These are phyloP conservation scores for Venturia aucupariae DNA, from an alignment of 2,329 filamentous ascomycete genomes.

Conservation along the genomic window DNA sequence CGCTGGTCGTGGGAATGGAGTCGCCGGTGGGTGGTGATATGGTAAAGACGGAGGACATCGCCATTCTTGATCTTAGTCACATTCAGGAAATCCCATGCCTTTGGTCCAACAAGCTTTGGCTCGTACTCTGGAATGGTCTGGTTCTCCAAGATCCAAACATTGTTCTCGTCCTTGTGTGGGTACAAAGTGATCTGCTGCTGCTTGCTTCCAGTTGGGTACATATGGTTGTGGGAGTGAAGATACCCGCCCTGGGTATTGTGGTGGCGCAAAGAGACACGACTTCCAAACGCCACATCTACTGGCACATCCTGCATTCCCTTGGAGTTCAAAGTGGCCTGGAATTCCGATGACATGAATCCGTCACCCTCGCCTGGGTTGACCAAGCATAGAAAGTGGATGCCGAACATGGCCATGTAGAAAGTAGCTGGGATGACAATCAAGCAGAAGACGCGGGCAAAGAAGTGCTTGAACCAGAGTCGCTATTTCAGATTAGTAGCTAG, in stretches of 20 bases:
- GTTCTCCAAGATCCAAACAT: conserved; percentile 88
- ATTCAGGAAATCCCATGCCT: conserved; percentile 69
- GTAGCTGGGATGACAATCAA: conserved; percentile 78
- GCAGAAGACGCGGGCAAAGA: conserved; percentile 83
- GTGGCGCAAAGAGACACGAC: conserved; percentile 77
- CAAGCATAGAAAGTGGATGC: conserved; percentile 88
- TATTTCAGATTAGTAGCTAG: conserved; percentile 24
- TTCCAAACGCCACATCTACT: conserved; percentile 83
- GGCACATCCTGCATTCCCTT: conserved; percentile 95
- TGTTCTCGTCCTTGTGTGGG: conserved; percentile 98
- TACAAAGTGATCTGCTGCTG: conserved; percentile 98
- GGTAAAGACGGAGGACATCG: conserved; percentile 72
- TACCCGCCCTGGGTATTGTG: conserved; percentile 97
- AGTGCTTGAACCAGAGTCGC: conserved; percentile 85
- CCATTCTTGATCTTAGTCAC: conserved; percentile 72
- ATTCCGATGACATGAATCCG: conserved; percentile 99
- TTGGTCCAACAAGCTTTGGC: conserved; percentile 66
- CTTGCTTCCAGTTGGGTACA: conserved; percentile 96
- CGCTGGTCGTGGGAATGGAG: conserved; percentile 95
- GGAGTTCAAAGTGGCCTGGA: conserved; percentile 92
- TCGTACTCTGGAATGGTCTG: conserved; percentile 85
- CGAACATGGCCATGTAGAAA: conserved; percentile 97
- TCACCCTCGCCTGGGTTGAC: conserved; percentile 94
- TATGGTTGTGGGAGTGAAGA: conserved; percentile 89
- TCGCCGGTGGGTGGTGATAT: conserved; percentile 72